A percentile compares a stretch with the other conserved stretches of the same genome.
These are phyloP conservation scores for Trifolium repens DNA, from an alignment of 306 rosid genomes.

Conservation along the genomic window DNA sequence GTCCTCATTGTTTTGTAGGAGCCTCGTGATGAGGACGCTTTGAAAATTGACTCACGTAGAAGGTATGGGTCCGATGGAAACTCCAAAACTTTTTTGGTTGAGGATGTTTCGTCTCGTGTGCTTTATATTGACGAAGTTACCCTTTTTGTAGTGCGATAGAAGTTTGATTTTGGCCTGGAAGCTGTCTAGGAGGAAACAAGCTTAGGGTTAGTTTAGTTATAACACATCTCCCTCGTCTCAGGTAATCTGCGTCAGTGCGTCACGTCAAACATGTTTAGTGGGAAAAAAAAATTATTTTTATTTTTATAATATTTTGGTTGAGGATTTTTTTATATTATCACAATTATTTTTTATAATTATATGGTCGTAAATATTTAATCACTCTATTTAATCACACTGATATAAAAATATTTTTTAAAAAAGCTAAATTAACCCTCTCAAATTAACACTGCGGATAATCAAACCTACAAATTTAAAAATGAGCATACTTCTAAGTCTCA, in stretches of 20 bases:
- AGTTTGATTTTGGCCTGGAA: background rate
- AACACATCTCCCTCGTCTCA: background rate
- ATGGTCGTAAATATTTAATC: too few relatives aligned
- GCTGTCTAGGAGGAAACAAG: background rate
- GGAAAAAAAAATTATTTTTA: too few relatives aligned
- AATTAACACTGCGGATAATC: too few relatives aligned
- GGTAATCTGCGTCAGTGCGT: slow-evolving; percentile 2
- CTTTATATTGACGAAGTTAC: slow-evolving; percentile 23
- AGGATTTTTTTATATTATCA: too few relatives aligned
- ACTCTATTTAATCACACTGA: too few relatives aligned
- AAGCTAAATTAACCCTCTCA: too few relatives aligned
- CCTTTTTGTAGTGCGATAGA: background rate
- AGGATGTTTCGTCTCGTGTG: slow-evolving; percentile 2
- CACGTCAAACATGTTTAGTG: background rate
- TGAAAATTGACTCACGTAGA: slow-evolving; percentile 24
- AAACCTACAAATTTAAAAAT: too few relatives aligned
- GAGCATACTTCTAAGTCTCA: too few relatives aligned
- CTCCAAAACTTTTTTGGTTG: slow-evolving; percentile 25
- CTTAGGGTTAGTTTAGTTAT: slow-evolving; percentile 26
- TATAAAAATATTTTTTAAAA: too few relatives aligned
- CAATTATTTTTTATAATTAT: too few relatives aligned
- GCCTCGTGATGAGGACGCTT: slow-evolving; percentile 40
- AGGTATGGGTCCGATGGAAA: slow-evolving; percentile 43
- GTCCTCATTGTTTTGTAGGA: slow-evolving; percentile 19
- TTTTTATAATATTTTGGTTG: too few relatives aligned